A percentile compares a stretch with the other conserved stretches of the same genome.
Evolutionary conservation across 2,329 filamentous ascomycete species (phyloP).

Genomic region (Mariannaea elegans): DNA sequence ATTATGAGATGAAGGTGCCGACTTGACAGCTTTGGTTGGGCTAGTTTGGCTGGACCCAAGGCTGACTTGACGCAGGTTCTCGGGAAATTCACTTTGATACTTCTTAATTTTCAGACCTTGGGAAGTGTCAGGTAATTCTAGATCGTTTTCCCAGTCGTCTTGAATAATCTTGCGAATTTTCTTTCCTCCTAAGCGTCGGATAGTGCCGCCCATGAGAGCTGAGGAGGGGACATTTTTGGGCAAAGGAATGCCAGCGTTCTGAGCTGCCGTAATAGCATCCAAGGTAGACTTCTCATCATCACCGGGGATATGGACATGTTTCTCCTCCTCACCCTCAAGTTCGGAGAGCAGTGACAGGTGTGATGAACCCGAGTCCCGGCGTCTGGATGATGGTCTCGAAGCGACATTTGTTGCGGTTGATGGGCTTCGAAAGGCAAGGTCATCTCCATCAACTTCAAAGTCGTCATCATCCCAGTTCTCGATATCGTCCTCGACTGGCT

Average conservation of each 20-base stretch:
- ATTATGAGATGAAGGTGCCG: slow-evolving; percentile 35
- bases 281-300: slow-evolving; percentile 85
- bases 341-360: slow-evolving; percentile 85
- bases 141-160: slow-evolving; percentile 83
- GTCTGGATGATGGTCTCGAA: slow-evolving; percentile 53
- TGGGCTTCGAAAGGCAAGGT: slow-evolving; percentile 67
- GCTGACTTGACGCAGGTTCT: slow-evolving; percentile 73
- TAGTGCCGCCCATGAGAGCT: slow-evolving; percentile 89
- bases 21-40: slow-evolving; percentile 54
- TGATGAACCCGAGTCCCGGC: slow-evolving; percentile 82
- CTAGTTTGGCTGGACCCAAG: slow-evolving; percentile 62
- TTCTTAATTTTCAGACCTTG: slow-evolving; percentile 72
- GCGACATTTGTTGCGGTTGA: slow-evolving; percentile 54
- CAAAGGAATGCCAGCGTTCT: slow-evolving; percentile 89
- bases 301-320: slow-evolving; percentile 83
- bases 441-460: slow-evolving; percentile 74
- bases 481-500: slow-evolving; percentile 67
- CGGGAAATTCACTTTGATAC: slow-evolving; percentile 70
- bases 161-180: slow-evolving; percentile 77
- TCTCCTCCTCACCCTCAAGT: slow-evolving; percentile 86
- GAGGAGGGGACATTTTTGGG: slow-evolving; percentile 88
- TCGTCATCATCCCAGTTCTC: slow-evolving; percentile 85
- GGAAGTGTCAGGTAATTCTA: slow-evolving; percentile 71
- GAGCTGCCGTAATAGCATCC: slow-evolving; percentile 87
- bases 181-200: slow-evolving; percentile 84